A percentile compares a stretch with the other conserved stretches of the same genome.
phyloP scores from a whole-genome alignment of 2,329 filamentous ascomycete species.

The Emergomyces pasteurianus region DNA sequence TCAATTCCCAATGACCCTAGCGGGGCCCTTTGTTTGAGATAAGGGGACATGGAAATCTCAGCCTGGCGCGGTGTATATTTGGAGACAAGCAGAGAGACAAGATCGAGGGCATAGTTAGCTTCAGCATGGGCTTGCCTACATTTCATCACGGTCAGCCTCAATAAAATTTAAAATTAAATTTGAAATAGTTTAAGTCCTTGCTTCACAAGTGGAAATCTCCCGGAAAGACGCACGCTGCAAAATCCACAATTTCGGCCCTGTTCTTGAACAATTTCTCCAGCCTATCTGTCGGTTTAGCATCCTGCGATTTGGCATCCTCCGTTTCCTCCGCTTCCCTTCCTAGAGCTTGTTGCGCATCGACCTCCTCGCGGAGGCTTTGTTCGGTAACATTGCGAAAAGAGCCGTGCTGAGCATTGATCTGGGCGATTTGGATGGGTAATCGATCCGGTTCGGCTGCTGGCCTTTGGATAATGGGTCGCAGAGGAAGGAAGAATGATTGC shows the following conservation, averaged over 20 bases:
- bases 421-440: constrained; percentile 63
- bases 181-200: too few species aligned
- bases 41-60: constrained; percentile 55
- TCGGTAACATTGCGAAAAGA: constrained; percentile 74
- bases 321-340: constrained; percentile 39
- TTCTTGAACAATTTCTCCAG: constrained; percentile 32
- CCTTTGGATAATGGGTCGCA: constrained; percentile 42
- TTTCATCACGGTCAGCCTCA: neutral
- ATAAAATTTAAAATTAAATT: neutral
- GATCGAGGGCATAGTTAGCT: constrained; percentile 59
- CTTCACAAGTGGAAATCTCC: neutral
- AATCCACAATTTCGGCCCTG: constrained; percentile 34
- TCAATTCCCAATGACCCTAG: constrained; percentile 63
- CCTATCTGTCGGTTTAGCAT: constrained; percentile 24
- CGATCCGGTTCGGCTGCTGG: constrained; percentile 20
- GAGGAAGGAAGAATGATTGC: constrained; percentile 41
- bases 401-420: constrained; percentile 66
- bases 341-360: constrained; percentile 35
- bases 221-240: constrained; percentile 25
- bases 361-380: constrained; percentile 56
- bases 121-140: constrained; percentile 35
- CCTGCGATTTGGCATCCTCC: constrained; percentile 28
- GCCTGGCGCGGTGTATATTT: constrained; percentile 65
- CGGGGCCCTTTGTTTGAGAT: constrained; percentile 58
- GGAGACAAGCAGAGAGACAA: constrained; percentile 71